Conservation (phyloP, 768 basidiomycete genomes). For the Tylopilus sp. region DNA sequence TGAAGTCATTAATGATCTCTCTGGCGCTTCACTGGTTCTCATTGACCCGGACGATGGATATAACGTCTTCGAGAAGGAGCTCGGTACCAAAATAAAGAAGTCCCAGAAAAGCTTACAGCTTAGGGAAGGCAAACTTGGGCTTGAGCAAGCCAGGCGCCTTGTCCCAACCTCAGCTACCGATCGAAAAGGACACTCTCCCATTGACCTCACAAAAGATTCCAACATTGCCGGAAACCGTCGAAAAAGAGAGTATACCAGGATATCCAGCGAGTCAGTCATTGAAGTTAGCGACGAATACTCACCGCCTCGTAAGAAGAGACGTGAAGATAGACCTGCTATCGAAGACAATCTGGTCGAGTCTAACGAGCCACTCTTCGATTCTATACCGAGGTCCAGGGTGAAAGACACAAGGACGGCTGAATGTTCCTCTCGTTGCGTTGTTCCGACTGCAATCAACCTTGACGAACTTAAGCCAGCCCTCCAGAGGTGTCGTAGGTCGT, state of each 20-base stretch:
- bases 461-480: constrained; percentile 21
- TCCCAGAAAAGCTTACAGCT: neutral
- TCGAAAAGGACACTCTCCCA: neutral
- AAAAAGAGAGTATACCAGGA: constrained; percentile 20
- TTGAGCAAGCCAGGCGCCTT: neutral
- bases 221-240: constrained; percentile 26
- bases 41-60: neutral
- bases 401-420: constrained; percentile 36
- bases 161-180: neutral
- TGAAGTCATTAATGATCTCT: neutral
- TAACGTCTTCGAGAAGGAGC: neutral
- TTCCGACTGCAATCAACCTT: constrained; percentile 23
- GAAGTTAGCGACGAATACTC: constrained; percentile 15
- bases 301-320: constrained; percentile 20
- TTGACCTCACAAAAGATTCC: constrained; percentile 2
- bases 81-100: neutral
- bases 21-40: neutral
- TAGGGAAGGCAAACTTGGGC: neutral
- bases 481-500: constrained; percentile 14
- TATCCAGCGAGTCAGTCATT: neutral
- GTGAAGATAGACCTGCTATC: constrained; percentile 4
- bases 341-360: neutral
- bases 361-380: neutral
- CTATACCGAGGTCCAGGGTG: constrained; percentile 7
- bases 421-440: constrained; percentile 27